Evolutionary conservation across 192 early-diverging fungal genomes (phyloP), one percentile per base, ranked within the genome.

Genomic region (Phlyctochytrium arcticum): DNA sequence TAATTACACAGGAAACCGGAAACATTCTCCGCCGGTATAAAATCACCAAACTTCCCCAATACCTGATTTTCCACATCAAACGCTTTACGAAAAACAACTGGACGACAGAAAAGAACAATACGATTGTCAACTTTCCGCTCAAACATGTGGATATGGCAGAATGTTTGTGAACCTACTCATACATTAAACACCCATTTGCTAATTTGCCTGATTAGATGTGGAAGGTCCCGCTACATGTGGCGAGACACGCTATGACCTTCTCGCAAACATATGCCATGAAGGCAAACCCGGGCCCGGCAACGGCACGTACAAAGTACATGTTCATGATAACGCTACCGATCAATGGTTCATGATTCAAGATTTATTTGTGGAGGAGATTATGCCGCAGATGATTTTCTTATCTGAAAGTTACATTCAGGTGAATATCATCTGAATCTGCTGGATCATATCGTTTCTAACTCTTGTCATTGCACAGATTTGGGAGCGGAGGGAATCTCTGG

Each of bases 341-440:
- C 89, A 94, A 68, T 98, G 96, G 96, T 93, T 91, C 70, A 89
- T 86, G 72, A 89, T 96, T 29, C 96, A 95, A 60, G 96, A 98
- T 71, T 76, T 98, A 50, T 81, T 90, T 54, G 92, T 95, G 4
- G 91, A 96, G 53, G 90, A 91, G 48, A 89, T 95, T 42, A 87
- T 91, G 75, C 89, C 96, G 5, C 93, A 97, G 56, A 93, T 95
- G 91, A 88, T 98, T 36, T 90, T 93, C 53, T 73, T 97, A 36
- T 89, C 90, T 0, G 96, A 97, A 59, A 85, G 89, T 1, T 96
- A 93, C 72, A 87, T 97, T 49, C 92, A 95, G 83, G 87, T 97
- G 7, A 53, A 27, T 5, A 29, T 30, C n/a, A n/a, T n/a, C n/a
- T n/a, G n/a, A n/a, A n/a, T n/a, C n/a, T n/a, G n/a, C n/a, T n/a